These are phyloP conservation scores for Malus hybrid DNA, from an alignment of 331 rosid species.

Conservation along the genomic window DNA sequence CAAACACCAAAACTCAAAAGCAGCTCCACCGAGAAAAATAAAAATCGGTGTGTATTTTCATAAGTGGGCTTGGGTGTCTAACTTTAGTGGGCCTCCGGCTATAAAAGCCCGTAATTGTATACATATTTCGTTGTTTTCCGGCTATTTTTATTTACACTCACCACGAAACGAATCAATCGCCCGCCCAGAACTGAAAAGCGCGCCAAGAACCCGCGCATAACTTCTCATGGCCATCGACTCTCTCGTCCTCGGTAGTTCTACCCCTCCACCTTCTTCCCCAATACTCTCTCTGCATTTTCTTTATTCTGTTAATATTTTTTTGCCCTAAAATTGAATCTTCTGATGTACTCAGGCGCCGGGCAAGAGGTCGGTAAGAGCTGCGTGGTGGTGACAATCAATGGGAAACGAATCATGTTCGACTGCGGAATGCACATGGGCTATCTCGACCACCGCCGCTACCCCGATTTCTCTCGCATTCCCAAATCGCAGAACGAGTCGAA, in stretches of 20 bases:
- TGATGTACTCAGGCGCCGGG: slow-evolving; percentile 65
- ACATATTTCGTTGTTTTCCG: not conserved
- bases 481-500: slow-evolving; percentile 15
- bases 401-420: slow-evolving; percentile 88
- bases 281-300: not conserved
- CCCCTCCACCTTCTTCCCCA: not conserved
- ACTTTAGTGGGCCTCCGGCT: not conserved
- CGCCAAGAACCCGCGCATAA: slow-evolving; percentile 3
- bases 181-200: not conserved
- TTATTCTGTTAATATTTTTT: not conserved
- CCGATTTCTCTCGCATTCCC: slow-evolving; percentile 63
- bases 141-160: not conserved
- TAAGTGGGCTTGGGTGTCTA: too few relatives aligned
- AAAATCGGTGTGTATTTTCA: too few relatives aligned
- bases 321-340: not conserved
- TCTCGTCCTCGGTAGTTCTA: slow-evolving; percentile 47
- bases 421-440: slow-evolving; percentile 89
- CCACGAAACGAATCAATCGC: not conserved
- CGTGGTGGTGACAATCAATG: slow-evolving; percentile 69
- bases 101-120: not conserved
- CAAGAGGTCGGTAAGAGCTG: slow-evolving; percentile 98
- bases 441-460: slow-evolving; percentile 66
- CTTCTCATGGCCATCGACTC: slow-evolving; percentile 47
- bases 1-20: too few relatives aligned
- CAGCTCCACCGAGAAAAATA: too few relatives aligned